Evolutionary conservation across 2,329 filamentous ascomycete genomes (phyloP).

Genomic region (Elsinoe australis): DNA sequence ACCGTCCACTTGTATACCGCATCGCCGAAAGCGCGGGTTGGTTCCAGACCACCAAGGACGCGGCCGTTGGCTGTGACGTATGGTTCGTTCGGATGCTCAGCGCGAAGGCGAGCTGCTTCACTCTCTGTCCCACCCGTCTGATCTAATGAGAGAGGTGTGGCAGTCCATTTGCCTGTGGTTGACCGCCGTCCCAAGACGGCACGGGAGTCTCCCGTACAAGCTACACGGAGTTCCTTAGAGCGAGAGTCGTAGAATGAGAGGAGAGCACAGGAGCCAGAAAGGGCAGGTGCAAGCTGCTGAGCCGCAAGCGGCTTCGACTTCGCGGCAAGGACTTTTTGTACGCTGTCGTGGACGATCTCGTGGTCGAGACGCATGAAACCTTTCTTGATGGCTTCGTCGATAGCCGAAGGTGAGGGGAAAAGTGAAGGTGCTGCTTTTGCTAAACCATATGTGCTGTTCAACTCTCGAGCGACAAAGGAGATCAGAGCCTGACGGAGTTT

Average conservation of each 20-base stretch:
- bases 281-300: slow-evolving; percentile 81
- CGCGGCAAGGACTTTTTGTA: slow-evolving; percentile 80
- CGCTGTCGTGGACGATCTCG: slow-evolving; percentile 89
- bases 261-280: slow-evolving; percentile 94
- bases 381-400: slow-evolving; percentile 85
- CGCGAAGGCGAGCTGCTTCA: slow-evolving; percentile 73
- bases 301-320: slow-evolving; percentile 87
- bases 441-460: slow-evolving; percentile 84
- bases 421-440: slow-evolving; percentile 51
- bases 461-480: slow-evolving; percentile 81
- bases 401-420: slow-evolving; percentile 67
- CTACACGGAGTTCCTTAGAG: slow-evolving; percentile 81
- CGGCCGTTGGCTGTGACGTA: slow-evolving; percentile 82
- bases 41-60: slow-evolving; percentile 85
- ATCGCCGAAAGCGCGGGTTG: slow-evolving; percentile 89
- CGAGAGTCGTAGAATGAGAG: slow-evolving; percentile 92
- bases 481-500: slow-evolving; percentile 90
- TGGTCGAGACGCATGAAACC: slow-evolving; percentile 84
- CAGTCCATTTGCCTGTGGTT: slow-evolving; percentile 79
- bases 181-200: slow-evolving; percentile 80
- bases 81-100: slow-evolving; percentile 81
- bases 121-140: slow-evolving; percentile 86
- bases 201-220: slow-evolving; percentile 92
- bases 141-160: slow-evolving; percentile 80
- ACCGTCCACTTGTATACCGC: slow-evolving; percentile 93